These are phyloP conservation scores for Colletotrichum simmondsii DNA, from an alignment of 2,329 filamentous ascomycete genomes.

Conservation along the genomic window DNA sequence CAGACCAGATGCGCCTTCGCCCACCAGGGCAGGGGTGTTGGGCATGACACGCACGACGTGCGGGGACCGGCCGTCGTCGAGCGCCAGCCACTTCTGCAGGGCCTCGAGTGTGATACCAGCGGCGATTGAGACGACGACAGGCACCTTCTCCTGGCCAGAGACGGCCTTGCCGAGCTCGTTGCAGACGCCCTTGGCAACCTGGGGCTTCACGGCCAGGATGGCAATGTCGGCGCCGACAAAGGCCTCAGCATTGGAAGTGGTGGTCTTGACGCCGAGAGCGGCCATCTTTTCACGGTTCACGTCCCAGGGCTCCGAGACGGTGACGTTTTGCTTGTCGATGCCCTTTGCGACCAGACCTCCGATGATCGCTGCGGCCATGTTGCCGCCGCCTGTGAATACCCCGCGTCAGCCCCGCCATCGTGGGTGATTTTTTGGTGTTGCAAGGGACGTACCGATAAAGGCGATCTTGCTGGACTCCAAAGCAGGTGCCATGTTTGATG, in stretches of 20 bases:
- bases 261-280: slow-evolving; percentile 56
- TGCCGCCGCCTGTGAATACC: slow-evolving; percentile 53
- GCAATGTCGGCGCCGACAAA: slow-evolving; percentile 55
- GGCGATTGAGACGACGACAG: slow-evolving; percentile 60
- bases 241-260: slow-evolving; percentile 57
- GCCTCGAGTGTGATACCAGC: slow-evolving; percentile 57
- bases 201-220: slow-evolving; percentile 63
- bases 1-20: slow-evolving; percentile 61
- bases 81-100: slow-evolving; percentile 54
- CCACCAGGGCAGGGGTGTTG: slow-evolving; percentile 62
- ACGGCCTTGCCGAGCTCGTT: slow-evolving; percentile 55
- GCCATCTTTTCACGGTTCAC: slow-evolving; percentile 62
- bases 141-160: slow-evolving; percentile 45
- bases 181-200: slow-evolving; percentile 59
- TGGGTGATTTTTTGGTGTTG: background rate
- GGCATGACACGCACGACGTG: slow-evolving; percentile 64
- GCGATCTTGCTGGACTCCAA: slow-evolving; percentile 13
- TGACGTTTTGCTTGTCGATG: slow-evolving; percentile 56
- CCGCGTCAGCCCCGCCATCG: background rate
- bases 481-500: background rate
- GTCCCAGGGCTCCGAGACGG: slow-evolving; percentile 62
- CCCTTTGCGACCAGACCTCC: slow-evolving; percentile 57
- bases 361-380: slow-evolving; percentile 65
- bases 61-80: slow-evolving; percentile 48
- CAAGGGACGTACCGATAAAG: background rate